Conservation (phyloP, 2,329 filamentous ascomycete genomes). For the Colletotrichum ledebouriae region DNA sequence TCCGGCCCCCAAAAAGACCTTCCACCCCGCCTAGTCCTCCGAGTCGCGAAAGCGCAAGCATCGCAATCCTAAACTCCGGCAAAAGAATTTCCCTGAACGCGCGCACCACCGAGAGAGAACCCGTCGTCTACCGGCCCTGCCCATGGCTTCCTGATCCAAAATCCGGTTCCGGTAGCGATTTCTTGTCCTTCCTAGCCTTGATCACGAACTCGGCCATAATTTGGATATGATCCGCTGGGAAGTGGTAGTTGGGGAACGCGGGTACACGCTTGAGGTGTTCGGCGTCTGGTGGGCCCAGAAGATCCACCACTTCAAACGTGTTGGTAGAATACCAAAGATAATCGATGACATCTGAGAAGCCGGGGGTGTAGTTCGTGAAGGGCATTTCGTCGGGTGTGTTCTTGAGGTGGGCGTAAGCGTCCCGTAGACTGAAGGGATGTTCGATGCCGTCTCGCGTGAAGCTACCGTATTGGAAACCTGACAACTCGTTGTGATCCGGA, state of each 20-base stretch:
- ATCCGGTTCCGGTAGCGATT: slow-evolving; percentile 71
- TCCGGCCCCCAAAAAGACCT: slow-evolving; percentile 30
- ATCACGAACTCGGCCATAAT: slow-evolving; percentile 91
- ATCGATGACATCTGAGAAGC: slow-evolving; percentile 93
- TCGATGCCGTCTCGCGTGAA: slow-evolving; percentile 93
- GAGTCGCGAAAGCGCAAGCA: slow-evolving; percentile 38
- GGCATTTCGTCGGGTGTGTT: slow-evolving; percentile 86
- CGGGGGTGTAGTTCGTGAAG: slow-evolving; percentile 97
- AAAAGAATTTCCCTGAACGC: slow-evolving; percentile 42
- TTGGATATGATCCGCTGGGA: slow-evolving; percentile 92
- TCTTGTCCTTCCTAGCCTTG: slow-evolving; percentile 88
- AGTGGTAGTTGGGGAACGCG: slow-evolving; percentile 94
- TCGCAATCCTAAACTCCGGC: slow-evolving; percentile 44
- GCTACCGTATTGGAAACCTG: slow-evolving; percentile 87
- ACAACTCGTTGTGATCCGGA: slow-evolving; percentile 84
- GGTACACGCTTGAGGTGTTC: slow-evolving; percentile 88
- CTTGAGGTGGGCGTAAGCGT: slow-evolving; percentile 85
- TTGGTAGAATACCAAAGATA: slow-evolving; percentile 99
- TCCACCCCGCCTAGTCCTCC: slow-evolving; percentile 35
- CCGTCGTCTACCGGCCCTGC: slow-evolving; percentile 38
- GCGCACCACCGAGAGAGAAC: slow-evolving; percentile 17
- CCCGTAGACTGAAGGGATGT: slow-evolving; percentile 94
- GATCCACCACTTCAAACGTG: slow-evolving; percentile 83
- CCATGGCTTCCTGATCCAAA: slow-evolving; percentile 60
- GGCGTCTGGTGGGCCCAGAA: slow-evolving; percentile 88